Percentiles rank a stretch among this genome's conserved stretches.
These are phyloP conservation scores for Claviceps sp. DNA, from an alignment of 2,329 filamentous ascomycete genomes.

Conservation along the genomic window DNA sequence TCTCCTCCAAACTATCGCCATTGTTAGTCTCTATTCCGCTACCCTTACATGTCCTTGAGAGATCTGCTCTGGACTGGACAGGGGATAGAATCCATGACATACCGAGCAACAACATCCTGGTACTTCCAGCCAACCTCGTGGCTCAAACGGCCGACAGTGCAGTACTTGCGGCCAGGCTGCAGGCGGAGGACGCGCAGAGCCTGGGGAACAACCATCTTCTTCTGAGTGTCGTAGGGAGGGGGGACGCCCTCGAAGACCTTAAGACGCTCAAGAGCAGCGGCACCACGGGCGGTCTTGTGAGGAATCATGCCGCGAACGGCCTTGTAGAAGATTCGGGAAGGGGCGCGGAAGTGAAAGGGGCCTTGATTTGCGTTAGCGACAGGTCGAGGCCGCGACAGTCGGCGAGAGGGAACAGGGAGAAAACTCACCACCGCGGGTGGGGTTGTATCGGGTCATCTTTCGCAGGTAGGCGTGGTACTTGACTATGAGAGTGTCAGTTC, in stretches of 20 bases:
- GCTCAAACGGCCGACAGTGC: constrained; percentile 93
- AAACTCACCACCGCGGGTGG: constrained; percentile 83
- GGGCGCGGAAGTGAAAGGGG: constrained; percentile 99
- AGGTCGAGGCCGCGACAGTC: constrained; percentile 15
- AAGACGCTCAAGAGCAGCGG: constrained; percentile 91
- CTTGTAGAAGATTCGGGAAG: constrained; percentile 99
- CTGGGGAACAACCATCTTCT: constrained; percentile 98
- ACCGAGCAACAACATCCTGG: constrained; percentile 98
- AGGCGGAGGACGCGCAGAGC: constrained; percentile 90
- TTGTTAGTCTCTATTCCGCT: constrained; percentile 8
- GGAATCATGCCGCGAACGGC: constrained; percentile 99
- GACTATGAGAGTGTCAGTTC: constrained; percentile 55
- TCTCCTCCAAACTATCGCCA: constrained; percentile 76
- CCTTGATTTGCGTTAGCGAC: constrained; percentile 35
- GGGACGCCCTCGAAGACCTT: constrained; percentile 99
- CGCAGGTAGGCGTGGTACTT: constrained; percentile 99
- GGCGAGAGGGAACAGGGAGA: constrained; percentile 2
- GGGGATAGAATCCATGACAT: constrained; percentile 24
- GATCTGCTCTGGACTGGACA: background rate
- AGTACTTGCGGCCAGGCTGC: constrained; percentile 99
- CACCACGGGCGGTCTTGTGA: constrained; percentile 98
- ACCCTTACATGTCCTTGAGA: background rate
- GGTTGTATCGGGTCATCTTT: constrained; percentile 99
- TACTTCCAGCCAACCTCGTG: constrained; percentile 99
- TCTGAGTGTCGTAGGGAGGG: constrained; percentile 98